Conservation (phyloP, 768 basidiomycete species). For the Chalciporus chontae region DNA sequence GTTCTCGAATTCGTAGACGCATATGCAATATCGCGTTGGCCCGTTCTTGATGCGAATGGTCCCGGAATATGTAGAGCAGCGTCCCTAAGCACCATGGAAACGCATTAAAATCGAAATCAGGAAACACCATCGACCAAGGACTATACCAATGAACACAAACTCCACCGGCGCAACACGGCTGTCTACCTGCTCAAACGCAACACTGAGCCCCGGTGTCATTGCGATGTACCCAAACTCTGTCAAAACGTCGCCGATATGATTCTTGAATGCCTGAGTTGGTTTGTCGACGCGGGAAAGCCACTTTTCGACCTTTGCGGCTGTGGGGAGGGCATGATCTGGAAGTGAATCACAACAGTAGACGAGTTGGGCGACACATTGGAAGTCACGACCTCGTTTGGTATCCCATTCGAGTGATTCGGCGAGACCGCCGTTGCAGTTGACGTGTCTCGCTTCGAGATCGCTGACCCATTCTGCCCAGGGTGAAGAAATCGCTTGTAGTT, state of each 20-base stretch:
- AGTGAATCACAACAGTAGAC: constrained; percentile 62
- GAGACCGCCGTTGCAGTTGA: constrained; percentile 59
- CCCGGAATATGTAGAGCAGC: constrained; percentile 54
- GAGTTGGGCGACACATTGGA: constrained; percentile 68
- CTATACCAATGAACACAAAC: constrained; percentile 76
- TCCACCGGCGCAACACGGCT: constrained; percentile 69
- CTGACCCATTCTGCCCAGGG: constrained; percentile 67
- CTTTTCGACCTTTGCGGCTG: constrained; percentile 52
- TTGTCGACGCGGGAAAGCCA: constrained; percentile 33
- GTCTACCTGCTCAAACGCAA: constrained; percentile 50
- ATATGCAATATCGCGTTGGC: constrained; percentile 57
- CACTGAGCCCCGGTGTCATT: constrained; percentile 33
- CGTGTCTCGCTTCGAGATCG: constrained; percentile 53
- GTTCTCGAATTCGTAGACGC: constrained; percentile 50
- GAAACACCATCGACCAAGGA: not conserved
- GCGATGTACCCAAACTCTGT: constrained; percentile 55
- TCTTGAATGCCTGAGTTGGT: constrained; percentile 49
- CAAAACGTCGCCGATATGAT: constrained; percentile 51
- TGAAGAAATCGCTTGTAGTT: constrained; percentile 74
- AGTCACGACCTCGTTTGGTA: constrained; percentile 67
- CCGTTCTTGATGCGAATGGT: constrained; percentile 38
- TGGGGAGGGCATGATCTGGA: constrained; percentile 45
- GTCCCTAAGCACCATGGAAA: constrained; percentile 48
- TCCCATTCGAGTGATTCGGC: constrained; percentile 57
- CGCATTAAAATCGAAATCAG: not conserved